Base-by-base conservation (phyloP, 1,139 yeast genomes). In the Magnusiomyces sp. region DNA sequence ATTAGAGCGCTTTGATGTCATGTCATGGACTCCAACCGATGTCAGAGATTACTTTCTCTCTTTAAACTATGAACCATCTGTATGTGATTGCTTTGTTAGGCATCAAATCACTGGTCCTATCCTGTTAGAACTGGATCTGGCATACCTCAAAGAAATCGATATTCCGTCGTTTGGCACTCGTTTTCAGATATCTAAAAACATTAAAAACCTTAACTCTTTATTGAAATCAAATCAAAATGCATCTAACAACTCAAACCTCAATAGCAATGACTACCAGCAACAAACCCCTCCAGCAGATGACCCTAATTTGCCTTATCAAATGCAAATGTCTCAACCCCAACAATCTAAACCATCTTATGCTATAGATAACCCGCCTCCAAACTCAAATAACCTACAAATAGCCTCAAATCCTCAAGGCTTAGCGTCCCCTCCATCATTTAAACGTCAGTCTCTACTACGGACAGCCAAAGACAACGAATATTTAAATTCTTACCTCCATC, bases 161-260 rank as follows among this genome's bases (percentile, higher is more conserved):
- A 92, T 92, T 49, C 76, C 81, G 50, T 86, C 95, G 2, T 92
- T 92, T 71, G 99, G 99, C 20, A 90, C 97, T 1, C 74, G 99
- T 54, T 92, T 89, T 68, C 96, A 90, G 66, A 79, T 94, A 42
- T 82, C 81, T 65, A 88, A 88, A 63, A 95, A 87, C 64, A 90
- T 92, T 60, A 95, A 87, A 64, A 77, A 80, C 43, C 74, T 90
- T 10, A 59, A 55, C 47, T 41, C 50, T 34, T 20, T 46, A 16
- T 32, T 16, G 9, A 23, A 38, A 10, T 16, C 46, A 31, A 48
- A 36, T 32, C 23, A 16, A 23, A 27, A 23, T 31, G 33, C 39
- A n/a, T 34, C 31, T 20, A 32, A 33, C 13, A n/a, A 17, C 14
- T 37, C 53, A 38, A 7, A 19, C 29, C 32, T 40, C 11, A 19